phyloP scores from a whole-genome alignment of 2,329 filamentous ascomycete species.

The Colletotrichum abscissum region DNA sequence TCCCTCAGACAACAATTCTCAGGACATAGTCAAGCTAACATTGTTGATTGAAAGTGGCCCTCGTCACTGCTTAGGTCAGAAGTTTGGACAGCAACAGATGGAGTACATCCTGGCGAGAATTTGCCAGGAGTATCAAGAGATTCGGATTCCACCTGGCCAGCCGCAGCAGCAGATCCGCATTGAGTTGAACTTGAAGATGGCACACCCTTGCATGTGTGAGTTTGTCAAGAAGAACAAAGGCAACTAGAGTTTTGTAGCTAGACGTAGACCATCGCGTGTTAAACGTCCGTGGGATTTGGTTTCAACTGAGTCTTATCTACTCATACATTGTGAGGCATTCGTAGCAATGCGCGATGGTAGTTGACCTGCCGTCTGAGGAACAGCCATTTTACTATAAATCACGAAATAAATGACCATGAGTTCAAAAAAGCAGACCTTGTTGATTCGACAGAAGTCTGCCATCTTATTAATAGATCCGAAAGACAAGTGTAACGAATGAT shows the following conservation, averaged over 20 bases:
- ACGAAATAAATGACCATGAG: no score
- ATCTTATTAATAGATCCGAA: no score
- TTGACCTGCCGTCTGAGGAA: no score
- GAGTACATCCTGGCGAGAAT: neutral
- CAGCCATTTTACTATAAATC: no score
- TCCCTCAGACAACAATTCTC: neutral
- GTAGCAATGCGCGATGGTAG: accelerated
- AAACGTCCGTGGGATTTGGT: accelerated
- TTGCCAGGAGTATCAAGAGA: neutral
- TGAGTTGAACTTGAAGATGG: neutral
- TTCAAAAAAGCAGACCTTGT: no score
- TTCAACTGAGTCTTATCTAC: no score
- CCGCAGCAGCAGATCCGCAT: neutral
- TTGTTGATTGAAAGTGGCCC: neutral
- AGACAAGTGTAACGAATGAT: no score
- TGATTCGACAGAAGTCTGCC: no score
- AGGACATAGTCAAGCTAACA: neutral
- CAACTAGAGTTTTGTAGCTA: neutral
- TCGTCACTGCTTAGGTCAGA: neutral
- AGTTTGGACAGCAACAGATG: neutral
- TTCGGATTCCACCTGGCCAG: neutral
- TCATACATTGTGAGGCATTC: no score
- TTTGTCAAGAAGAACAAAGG: neutral
- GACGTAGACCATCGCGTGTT: no score
- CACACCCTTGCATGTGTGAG: neutral